These are phyloP conservation scores for Phytophthora nicotianae DNA, from an alignment of 352 stramenopile genomes.

Conservation along the genomic window DNA sequence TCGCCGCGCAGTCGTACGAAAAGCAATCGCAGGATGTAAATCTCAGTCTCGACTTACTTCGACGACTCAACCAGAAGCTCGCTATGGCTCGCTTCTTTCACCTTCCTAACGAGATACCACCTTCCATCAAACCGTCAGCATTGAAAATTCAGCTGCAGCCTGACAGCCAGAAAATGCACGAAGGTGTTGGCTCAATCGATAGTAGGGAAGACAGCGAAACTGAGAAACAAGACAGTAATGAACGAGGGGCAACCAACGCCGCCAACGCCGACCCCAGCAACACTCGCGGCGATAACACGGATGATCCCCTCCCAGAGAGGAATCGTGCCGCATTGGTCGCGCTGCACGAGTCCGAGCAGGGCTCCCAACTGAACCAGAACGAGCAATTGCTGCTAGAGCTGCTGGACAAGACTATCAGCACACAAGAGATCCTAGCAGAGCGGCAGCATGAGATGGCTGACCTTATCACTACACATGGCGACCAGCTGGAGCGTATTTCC, in stretches of 20 bases:
- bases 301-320: conserved; percentile 9
- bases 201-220: background rate
- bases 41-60: conserved; percentile 57
- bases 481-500: conserved; percentile 70
- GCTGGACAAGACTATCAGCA: conserved; percentile 80
- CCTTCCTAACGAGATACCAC: conserved; percentile 10
- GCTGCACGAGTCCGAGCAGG: conserved; percentile 33
- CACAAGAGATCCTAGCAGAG: conserved; percentile 74
- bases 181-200: conserved; percentile 9
- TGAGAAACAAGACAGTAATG: background rate
- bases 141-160: background rate
- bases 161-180: conserved; percentile 27
- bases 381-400: conserved; percentile 78
- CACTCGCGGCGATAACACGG: background rate
- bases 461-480: conserved; percentile 66
- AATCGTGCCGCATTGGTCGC: conserved; percentile 28
- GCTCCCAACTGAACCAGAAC: conserved; percentile 58
- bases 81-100: conserved; percentile 30
- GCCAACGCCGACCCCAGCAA: conserved; percentile 3
- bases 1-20: conserved; percentile 42
- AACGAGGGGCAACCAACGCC: background rate
- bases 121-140: conserved; percentile 11
- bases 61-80: conserved; percentile 45
- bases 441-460: conserved; percentile 78
- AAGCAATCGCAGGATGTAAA: conserved; percentile 40